Evolutionary conservation across 352 stramenopile species (phyloP), one percentile per base, ranked within the genome.

Genomic region (Phytophthora fragariae): DNA sequence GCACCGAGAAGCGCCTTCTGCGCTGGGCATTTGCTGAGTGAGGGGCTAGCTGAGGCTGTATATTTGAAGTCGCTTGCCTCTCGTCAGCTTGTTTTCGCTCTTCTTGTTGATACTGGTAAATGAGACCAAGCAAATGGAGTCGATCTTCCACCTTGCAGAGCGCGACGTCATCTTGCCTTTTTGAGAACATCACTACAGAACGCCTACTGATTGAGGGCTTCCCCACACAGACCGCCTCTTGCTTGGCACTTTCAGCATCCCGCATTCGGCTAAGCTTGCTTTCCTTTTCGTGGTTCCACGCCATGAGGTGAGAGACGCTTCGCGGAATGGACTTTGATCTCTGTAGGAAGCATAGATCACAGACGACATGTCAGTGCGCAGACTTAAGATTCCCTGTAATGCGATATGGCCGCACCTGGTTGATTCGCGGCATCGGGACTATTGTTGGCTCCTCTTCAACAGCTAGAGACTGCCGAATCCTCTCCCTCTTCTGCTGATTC

Each of bases 101-200:
- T 54, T 92, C 80, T 56, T 86, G 83, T 35, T 94, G 84, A 56
- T 90, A 86, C 41, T 90, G 73, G 39, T 93, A 93, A 50, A 92
- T 92, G 29, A 91, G 59, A 1, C 85, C 88, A 27, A 93, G 79
- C 35, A 92, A 64, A 49, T 92, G 84, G 12, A 94, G 64, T 39
- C 88, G 80, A 65, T 90, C 86, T 68, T 92, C 86, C 3, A 91
- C 84, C 64, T 89, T 88, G 62, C 88, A 92, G 1, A 72, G 76
- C 24, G 80, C 80, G 33, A 93, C 62, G 12, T 93, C 87, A 57
- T 92, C 69, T 15, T 76, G 58, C 11, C 81, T 78, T 29, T 76
- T 65, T 1, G 47, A 55, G 24, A 82, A 82, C n/a, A 92, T 62
- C 6, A 56, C 58, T 11, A 58, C 49, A 5, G 84, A 90, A 29